These are phyloP conservation scores for Aaosphaeria pasadenensis DNA, from an alignment of 2,329 filamentous ascomycete species.

Conservation along the genomic window DNA sequence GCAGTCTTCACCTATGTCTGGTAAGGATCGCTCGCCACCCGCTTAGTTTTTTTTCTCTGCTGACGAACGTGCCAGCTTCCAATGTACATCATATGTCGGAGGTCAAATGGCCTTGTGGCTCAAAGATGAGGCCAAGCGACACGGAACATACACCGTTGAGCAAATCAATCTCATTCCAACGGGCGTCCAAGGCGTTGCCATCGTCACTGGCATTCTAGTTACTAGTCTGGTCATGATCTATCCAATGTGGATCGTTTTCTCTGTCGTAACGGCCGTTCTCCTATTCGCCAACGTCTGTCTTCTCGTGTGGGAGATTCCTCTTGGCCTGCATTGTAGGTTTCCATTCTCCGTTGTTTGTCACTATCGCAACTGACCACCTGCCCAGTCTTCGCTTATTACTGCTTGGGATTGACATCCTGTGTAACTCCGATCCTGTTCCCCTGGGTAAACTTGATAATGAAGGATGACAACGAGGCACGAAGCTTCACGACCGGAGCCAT, in stretches of 20 bases:
- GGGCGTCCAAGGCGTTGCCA: slow-evolving; percentile 46
- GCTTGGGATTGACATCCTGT: slow-evolving; percentile 33
- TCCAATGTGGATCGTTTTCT: slow-evolving; percentile 49
- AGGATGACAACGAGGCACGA: slow-evolving; percentile 46
- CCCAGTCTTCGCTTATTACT: slow-evolving; percentile 31
- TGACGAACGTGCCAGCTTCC: slow-evolving; percentile 11
- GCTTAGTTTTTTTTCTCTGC: background rate
- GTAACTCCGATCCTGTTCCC: slow-evolving; percentile 35
- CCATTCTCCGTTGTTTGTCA: no score
- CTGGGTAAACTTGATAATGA: slow-evolving; percentile 35
- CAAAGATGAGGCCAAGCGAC: slow-evolving; percentile 41
- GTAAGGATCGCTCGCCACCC: slow-evolving; percentile 27
- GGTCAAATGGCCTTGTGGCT: slow-evolving; percentile 55
- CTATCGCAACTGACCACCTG: background rate
- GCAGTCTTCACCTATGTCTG: slow-evolving; percentile 48
- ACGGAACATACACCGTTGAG: slow-evolving; percentile 41
- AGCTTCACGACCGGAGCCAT: slow-evolving; percentile 33
- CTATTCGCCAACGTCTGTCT: slow-evolving; percentile 48
- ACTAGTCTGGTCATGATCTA: slow-evolving; percentile 52
- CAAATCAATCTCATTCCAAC: slow-evolving; percentile 53
- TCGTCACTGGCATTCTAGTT: slow-evolving; percentile 48
- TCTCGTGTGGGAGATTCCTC: slow-evolving; percentile 50
- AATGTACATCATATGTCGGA: slow-evolving; percentile 42
- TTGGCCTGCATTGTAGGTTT: slow-evolving; percentile 34
- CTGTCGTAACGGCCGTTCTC: slow-evolving; percentile 38